Conservation (phyloP, 176 grass and related monocot genomes). For the Lolium perenne region DNA sequence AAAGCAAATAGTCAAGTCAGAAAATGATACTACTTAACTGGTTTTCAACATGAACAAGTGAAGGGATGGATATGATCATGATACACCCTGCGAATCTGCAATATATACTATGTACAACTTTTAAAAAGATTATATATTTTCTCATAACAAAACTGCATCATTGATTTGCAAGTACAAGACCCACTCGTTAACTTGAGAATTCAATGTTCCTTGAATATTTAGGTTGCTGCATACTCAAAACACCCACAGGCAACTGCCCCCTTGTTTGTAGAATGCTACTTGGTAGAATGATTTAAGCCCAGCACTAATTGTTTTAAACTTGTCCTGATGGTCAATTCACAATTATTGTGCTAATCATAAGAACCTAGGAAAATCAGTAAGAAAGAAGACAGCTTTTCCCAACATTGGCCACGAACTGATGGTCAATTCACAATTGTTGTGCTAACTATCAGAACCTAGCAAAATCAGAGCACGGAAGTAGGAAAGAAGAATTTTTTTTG, state of each 20-base stretch:
- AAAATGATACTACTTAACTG: background rate
- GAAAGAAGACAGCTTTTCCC: too few species aligned
- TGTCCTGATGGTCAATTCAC: too few species aligned
- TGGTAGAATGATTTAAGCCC: background rate
- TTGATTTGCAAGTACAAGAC: background rate
- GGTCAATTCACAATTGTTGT: slow-evolving; percentile 13
- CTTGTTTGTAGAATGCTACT: background rate
- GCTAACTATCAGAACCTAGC: slow-evolving; percentile 18
- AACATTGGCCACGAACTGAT: too few species aligned
- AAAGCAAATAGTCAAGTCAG: slow-evolving; percentile 29
- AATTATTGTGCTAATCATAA: too few species aligned
- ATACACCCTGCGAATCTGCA: background rate
- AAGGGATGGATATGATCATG: background rate
- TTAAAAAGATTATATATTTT: too few species aligned
- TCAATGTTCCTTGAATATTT: background rate
- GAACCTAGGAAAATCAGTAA: too few species aligned
- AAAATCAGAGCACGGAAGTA: slow-evolving; percentile 9
- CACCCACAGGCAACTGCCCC: background rate
- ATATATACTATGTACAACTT: too few species aligned
- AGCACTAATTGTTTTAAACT: background rate
- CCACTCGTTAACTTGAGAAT: background rate
- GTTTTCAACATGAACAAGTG: background rate
- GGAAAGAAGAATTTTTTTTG: background rate
- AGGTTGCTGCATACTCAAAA: background rate
- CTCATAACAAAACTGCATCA: background rate